phyloP scores from a whole-genome alignment of 805 yeast species.

The Wickerhamomyces strasburgensis region DNA sequence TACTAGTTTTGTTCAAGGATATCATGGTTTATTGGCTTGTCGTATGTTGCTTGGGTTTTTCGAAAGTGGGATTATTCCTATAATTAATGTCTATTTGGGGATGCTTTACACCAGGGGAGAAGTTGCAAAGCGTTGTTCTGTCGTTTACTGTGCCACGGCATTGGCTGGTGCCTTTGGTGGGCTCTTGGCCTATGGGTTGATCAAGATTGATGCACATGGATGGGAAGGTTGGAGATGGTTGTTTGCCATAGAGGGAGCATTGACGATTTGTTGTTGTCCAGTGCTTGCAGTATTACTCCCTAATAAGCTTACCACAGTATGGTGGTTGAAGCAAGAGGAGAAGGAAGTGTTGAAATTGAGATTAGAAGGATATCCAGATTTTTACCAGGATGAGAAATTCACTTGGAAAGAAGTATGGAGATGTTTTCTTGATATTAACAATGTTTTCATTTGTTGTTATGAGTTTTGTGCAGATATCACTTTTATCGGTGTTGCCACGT shows the following conservation, averaged over 20 bases:
- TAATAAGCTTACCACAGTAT: conserved; percentile 33
- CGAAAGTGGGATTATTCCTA: conserved; percentile 50
- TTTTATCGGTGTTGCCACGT: conserved; percentile 41
- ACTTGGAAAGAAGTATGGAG: conserved; percentile 32
- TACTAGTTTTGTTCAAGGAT: conserved; percentile 37
- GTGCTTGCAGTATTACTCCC: conserved; percentile 33
- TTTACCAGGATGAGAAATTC: conserved; percentile 33
- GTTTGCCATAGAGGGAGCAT: conserved; percentile 45
- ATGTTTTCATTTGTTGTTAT: conserved; percentile 31
- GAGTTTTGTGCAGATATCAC: conserved; percentile 41
- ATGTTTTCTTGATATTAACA: conserved; percentile 35
- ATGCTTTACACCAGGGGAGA: conserved; percentile 44
- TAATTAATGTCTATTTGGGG: conserved; percentile 41
- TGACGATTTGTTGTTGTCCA: conserved; percentile 36
- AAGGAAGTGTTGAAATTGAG: conserved; percentile 32
- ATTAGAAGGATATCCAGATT: conserved; percentile 27
- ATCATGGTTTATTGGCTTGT: conserved; percentile 39
- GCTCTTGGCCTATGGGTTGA: conserved; percentile 42
- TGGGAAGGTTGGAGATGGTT: conserved; percentile 48
- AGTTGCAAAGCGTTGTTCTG: conserved; percentile 38
- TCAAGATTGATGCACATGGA: conserved; percentile 33
- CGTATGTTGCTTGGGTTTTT: conserved; percentile 47
- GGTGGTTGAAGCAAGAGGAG: conserved; percentile 39
- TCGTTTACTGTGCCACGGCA: conserved; percentile 23
- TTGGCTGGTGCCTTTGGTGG: conserved; percentile 52